phyloP scores from a whole-genome alignment of 768 basidiomycete species.

The Hericium rajendrae region DNA sequence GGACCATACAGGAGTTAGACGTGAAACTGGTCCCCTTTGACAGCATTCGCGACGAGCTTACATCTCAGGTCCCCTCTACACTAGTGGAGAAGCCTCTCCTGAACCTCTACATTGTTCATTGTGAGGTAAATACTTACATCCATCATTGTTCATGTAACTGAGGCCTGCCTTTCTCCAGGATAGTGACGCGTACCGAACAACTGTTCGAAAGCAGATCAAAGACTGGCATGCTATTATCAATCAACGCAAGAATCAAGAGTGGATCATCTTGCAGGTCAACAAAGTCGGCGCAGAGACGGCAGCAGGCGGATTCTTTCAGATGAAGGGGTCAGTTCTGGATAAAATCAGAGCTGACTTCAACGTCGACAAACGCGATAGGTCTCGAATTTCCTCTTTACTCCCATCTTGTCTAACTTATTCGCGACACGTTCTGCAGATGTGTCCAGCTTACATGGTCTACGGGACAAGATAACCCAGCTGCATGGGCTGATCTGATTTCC shows the following conservation, averaged over 20 bases:
- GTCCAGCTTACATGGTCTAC: slow-evolving; percentile 72
- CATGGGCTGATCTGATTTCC: slow-evolving; percentile 81
- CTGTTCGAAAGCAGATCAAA: slow-evolving; percentile 77
- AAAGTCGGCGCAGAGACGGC: slow-evolving; percentile 55
- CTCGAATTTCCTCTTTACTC: slow-evolving; percentile 2
- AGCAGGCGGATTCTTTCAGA: slow-evolving; percentile 67
- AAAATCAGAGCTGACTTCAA: slow-evolving; percentile 93
- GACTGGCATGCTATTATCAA: slow-evolving; percentile 75
- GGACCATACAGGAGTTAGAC: slow-evolving; percentile 85
- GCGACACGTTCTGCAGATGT: slow-evolving; percentile 39
- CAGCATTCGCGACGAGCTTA: slow-evolving; percentile 58
- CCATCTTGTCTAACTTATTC: slow-evolving; percentile 1
- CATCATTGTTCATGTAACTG: not conserved
- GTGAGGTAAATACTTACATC: slow-evolving; percentile 53
- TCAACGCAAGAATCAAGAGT: slow-evolving; percentile 78
- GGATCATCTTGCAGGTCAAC: slow-evolving; percentile 84
- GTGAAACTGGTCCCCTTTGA: slow-evolving; percentile 65
- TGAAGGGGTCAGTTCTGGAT: slow-evolving; percentile 79
- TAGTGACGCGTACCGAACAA: slow-evolving; percentile 67
- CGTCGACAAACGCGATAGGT: slow-evolving; percentile 80
- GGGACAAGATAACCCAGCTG: slow-evolving; percentile 61
- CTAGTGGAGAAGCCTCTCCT: slow-evolving; percentile 81
- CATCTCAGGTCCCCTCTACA: slow-evolving; percentile 67
- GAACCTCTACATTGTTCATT: slow-evolving; percentile 77
- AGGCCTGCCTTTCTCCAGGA: slow-evolving; percentile 29